These are phyloP conservation scores for Aplosporella prunicola DNA, from an alignment of 2,329 filamentous ascomycete species.

Conservation along the genomic window DNA sequence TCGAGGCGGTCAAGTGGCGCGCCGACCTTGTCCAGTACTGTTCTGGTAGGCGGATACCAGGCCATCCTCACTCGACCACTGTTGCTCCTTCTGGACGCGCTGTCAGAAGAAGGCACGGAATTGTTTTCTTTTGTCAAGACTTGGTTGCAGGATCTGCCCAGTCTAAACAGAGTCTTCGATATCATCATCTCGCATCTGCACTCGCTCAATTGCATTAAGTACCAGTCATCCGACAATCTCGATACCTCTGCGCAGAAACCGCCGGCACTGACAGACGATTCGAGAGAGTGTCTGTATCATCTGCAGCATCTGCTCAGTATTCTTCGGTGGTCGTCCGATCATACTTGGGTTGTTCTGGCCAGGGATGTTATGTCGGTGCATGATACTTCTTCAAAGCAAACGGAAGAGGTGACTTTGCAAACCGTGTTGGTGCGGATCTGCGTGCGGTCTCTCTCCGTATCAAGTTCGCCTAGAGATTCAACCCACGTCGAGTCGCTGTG, in stretches of 20 bases:
- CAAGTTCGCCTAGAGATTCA: background rate
- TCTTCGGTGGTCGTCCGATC: constrained; percentile 57
- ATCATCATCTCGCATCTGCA: constrained; percentile 25
- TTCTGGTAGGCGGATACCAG: constrained; percentile 51
- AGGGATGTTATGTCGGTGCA: constrained; percentile 47
- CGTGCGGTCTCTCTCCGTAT: constrained; percentile 49
- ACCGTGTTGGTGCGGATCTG: constrained; percentile 59
- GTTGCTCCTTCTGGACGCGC: constrained; percentile 69
- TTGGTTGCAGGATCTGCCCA: constrained; percentile 62
- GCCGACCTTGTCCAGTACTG: constrained; percentile 25
- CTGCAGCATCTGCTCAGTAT: constrained; percentile 66
- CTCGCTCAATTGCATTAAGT: constrained; percentile 20
- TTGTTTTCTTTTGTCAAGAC: constrained; percentile 66
- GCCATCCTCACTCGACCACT: constrained; percentile 71
- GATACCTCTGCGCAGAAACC: constrained; percentile 15
- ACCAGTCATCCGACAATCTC: constrained; percentile 4
- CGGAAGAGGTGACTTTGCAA: constrained; percentile 50
- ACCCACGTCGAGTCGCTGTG: constrained; percentile 53
- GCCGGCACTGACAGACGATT: constrained; percentile 44
- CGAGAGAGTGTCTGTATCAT: constrained; percentile 70
- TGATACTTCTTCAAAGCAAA: constrained; percentile 34
- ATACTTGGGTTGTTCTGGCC: constrained; percentile 61
- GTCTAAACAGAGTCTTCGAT: constrained; percentile 40
- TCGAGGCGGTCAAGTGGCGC: constrained; percentile 20
- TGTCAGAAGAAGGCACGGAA: constrained; percentile 64